Evolutionary conservation across 345 rosid species (phyloP).

Genomic region (Raphanus raphanistrum): DNA sequence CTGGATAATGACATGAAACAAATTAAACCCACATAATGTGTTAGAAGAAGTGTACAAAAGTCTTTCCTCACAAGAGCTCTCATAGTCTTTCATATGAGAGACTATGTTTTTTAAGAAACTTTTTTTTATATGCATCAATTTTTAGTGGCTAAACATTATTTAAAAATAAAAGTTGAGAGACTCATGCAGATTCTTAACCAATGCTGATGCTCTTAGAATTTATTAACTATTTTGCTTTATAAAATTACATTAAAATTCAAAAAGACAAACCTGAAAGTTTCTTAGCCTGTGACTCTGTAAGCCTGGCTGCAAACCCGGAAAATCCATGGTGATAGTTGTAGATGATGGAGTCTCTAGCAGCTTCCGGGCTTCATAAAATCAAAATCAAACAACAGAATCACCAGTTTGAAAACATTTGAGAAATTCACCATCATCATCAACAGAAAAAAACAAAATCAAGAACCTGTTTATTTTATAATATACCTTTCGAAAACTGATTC

Average conservation of each 20-base stretch:
- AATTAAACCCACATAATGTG: not conserved
- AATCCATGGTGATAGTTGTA: constrained; percentile 60
- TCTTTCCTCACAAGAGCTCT: not conserved
- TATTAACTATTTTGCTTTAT: not conserved
- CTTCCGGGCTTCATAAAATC: constrained; percentile 41
- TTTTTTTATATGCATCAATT: too few relatives aligned
- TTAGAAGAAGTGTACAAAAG: constrained; percentile 5
- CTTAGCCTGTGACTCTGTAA: constrained; percentile 49
- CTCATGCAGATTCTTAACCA: not conserved
- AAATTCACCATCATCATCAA: not conserved
- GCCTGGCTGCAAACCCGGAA: constrained; percentile 60
- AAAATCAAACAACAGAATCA: constrained; percentile 11
- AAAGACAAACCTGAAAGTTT: constrained; percentile 43
- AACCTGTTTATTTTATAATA: not conserved
- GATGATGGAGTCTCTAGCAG: constrained; percentile 46
- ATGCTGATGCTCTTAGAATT: not conserved
- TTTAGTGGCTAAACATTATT: not conserved
- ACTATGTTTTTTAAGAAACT: not conserved
- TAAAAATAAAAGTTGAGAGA: not conserved
- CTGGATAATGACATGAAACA: constrained; percentile 9
- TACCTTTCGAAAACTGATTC: constrained; percentile 48
- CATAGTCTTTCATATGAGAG: not conserved
- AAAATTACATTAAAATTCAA: not conserved
- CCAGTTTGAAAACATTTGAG: not conserved
- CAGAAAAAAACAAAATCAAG: not conserved